Evolutionary conservation across 495 filamentous ascomycete species (phyloP), one percentile per base, ranked within the genome.

Genomic region (Hypoxylon crocopeplum): DNA sequence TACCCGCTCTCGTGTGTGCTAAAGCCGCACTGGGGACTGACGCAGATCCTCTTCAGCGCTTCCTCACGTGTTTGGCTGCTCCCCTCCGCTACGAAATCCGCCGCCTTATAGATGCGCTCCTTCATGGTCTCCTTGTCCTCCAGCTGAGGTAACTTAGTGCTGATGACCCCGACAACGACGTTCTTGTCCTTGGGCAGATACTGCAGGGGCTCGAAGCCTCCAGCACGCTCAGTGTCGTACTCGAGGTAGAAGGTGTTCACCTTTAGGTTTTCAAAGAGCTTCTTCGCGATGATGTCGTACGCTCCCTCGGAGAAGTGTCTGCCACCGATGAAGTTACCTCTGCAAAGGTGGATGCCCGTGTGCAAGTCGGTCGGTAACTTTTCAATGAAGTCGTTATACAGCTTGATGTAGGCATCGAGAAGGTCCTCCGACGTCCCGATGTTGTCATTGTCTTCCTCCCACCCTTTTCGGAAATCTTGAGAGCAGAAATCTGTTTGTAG

Each of bases 191-290:
- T 82, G 41, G 90, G 90, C 3, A 94, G 75, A 61, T 83, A 77
- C 74, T 82, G 84, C 37, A 92, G 82, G 12, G 89, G 89, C 75
- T 91, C 89, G 65, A 94, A 93, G 19, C 88, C 86, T 12, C 90
- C 90, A 8, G 87, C 81, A 3, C 89, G 82, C 20, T 80, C 78
- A 11, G 87, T 92, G 75, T 92, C 90, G 72, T 92, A 93, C 71
- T 93, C 90, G 48, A 93, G 84, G 69, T 91, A 92, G 75, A 88
- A 93, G 4, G 88, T 91, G 73, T 88, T 81, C 12, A 91, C 85
- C 56, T 90, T 83, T 34, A 92, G 79, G 54, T 88, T 76, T 52
- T 85, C 78, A 79, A 94, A 94, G 11, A 94, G 81, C 77, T 88
- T 90, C 62, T 82, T 81, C 39, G 90, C 90, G 56, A 94, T 91